phyloP scores from a whole-genome alignment of 352 stramenopile species.

The Phytophthora constricta region DNA sequence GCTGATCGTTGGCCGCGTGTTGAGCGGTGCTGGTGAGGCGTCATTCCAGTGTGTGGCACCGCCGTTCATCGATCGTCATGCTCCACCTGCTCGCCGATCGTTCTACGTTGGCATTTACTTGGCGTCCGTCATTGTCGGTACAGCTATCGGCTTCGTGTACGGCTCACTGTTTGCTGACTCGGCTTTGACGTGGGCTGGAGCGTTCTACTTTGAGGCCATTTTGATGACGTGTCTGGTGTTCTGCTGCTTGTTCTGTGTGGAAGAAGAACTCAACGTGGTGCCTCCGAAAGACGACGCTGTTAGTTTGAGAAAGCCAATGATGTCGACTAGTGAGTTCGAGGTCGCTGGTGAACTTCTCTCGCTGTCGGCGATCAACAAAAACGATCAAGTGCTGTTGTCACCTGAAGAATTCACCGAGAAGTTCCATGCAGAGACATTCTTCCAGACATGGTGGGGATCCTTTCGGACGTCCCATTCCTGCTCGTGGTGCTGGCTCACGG shows the following conservation, averaged over 20 bases:
- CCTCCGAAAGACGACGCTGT: slow-evolving; percentile 35
- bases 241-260: slow-evolving; percentile 55
- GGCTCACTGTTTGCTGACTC: slow-evolving; percentile 64
- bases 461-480: slow-evolving; percentile 71
- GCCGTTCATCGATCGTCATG: slow-evolving; percentile 88
- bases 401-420: background rate
- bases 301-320: slow-evolving; percentile 21
- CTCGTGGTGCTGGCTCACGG: slow-evolving; percentile 72
- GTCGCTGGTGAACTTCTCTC: slow-evolving; percentile 33
- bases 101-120: slow-evolving; percentile 92
- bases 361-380: slow-evolving; percentile 9
- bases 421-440: slow-evolving; percentile 25
- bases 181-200: slow-evolving; percentile 64
- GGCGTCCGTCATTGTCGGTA: slow-evolving; percentile 83
- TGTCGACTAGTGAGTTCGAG: slow-evolving; percentile 38
- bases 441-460: slow-evolving; percentile 50
- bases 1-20: slow-evolving; percentile 75
- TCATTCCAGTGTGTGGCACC: slow-evolving; percentile 87
- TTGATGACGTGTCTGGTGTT: slow-evolving; percentile 75
- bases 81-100: slow-evolving; percentile 48
- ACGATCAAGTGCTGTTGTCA: slow-evolving; percentile 1
- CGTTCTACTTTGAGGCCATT: slow-evolving; percentile 86
- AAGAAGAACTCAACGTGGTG: slow-evolving; percentile 45
- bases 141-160: slow-evolving; percentile 83
- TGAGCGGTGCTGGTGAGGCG: slow-evolving; percentile 86